These are phyloP conservation scores for Flagelloscypha sp. DNA, from an alignment of 768 basidiomycete genomes.

Conservation along the genomic window DNA sequence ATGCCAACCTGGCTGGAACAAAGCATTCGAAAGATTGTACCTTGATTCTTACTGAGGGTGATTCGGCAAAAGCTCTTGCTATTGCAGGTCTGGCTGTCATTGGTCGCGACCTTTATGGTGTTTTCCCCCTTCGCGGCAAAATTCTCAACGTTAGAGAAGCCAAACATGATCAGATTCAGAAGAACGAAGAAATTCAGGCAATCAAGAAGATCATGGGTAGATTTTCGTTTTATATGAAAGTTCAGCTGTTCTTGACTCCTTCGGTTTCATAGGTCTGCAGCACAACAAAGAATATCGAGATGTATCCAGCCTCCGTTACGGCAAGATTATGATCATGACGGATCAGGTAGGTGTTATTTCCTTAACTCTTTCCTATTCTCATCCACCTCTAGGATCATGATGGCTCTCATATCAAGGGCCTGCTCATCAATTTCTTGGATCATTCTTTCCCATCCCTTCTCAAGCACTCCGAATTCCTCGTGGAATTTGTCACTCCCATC, in stretches of 20 bases:
- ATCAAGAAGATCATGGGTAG: slow-evolving; percentile 99
- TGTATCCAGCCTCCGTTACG: slow-evolving; percentile 71
- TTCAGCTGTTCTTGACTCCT: no score
- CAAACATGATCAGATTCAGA: slow-evolving; percentile 91
- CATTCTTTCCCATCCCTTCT: slow-evolving; percentile 94
- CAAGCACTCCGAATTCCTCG: slow-evolving; percentile 83
- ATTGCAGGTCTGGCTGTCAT: slow-evolving; percentile 92
- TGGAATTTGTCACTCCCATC: slow-evolving; percentile 98
- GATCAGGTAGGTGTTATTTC: slow-evolving; percentile 67
- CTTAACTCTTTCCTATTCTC: slow-evolving; percentile 1
- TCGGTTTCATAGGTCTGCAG: no score
- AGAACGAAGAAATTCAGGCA: slow-evolving; percentile 94
- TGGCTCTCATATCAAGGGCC: slow-evolving; percentile 99
- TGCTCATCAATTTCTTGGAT: slow-evolving; percentile 95
- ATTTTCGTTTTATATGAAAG: no score
- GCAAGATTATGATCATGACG: slow-evolving; percentile 97
- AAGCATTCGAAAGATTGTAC: slow-evolving; percentile 76
- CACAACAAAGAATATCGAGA: slow-evolving; percentile 84
- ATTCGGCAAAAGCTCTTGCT: slow-evolving; percentile 95
- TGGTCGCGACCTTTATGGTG: slow-evolving; percentile 94
- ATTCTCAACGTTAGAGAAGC: slow-evolving; percentile 96
- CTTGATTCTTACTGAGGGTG: slow-evolving; percentile 96
- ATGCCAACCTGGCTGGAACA: slow-evolving; percentile 96
- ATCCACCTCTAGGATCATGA: slow-evolving; percentile 76
- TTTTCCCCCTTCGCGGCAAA: slow-evolving; percentile 97